These are phyloP conservation scores for Kalanchoe fedtschenkoi DNA, from an alignment of 164 flowering plant genomes.

Conservation along the genomic window DNA sequence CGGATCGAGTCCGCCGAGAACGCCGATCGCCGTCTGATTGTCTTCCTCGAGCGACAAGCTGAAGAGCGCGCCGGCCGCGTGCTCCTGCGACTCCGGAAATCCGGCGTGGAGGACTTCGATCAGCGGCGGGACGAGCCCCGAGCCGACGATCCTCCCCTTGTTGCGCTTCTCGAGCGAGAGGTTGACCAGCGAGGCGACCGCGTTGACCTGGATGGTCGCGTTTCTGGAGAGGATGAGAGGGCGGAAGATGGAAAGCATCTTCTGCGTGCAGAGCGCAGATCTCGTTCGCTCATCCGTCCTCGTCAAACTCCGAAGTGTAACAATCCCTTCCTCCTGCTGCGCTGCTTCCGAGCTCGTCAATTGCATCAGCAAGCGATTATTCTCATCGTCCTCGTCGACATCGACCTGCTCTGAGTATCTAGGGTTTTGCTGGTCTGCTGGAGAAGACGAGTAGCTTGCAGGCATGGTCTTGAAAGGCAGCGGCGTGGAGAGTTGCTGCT, in stretches of 20 bases:
- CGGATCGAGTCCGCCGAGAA: conserved; percentile 74
- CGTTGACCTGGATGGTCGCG: conserved; percentile 47
- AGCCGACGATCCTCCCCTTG: conserved; percentile 70
- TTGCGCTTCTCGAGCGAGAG: conserved; percentile 72
- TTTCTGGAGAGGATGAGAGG: conserved; percentile 41
- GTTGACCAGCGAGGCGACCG: conserved; percentile 72
- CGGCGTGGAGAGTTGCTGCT: conserved; percentile 28
- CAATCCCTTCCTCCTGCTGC: conserved; percentile 64
- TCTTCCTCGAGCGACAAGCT: conserved; percentile 76
- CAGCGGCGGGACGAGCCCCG: conserved; percentile 64
- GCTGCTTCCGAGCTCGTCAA: conserved; percentile 38
- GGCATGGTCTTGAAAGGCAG: conserved; percentile 60
- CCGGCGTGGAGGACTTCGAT: conserved; percentile 63
- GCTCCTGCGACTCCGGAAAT: conserved; percentile 63
- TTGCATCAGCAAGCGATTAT: conserved; percentile 31
- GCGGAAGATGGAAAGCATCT: conserved; percentile 36
- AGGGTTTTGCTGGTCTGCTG: too few species aligned
- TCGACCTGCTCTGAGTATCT: background rate
- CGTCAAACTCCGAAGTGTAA: conserved; percentile 45
- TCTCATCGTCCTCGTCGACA: conserved; percentile 8
- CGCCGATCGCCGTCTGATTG: conserved; percentile 89
- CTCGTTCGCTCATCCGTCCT: conserved; percentile 38
- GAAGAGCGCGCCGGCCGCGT: conserved; percentile 90
- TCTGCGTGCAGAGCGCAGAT: conserved; percentile 44
- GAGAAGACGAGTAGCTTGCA: conserved; percentile 53